Conservation (phyloP, 495 filamentous ascomycete genomes). For the Pseudoneurospora amorphoporcata region DNA sequence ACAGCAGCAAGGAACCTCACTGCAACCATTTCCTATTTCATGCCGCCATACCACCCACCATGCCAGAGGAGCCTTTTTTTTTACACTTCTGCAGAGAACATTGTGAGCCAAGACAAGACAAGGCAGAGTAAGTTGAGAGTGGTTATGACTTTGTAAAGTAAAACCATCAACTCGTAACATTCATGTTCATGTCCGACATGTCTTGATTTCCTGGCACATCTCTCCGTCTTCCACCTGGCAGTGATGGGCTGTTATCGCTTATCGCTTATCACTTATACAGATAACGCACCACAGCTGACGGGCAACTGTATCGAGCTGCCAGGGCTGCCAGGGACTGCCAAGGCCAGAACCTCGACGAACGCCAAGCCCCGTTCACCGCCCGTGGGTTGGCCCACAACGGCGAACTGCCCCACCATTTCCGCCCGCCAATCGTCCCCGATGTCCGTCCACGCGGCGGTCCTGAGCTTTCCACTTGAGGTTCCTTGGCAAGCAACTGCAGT, state of each 20-base stretch:
- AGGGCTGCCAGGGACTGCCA: background rate
- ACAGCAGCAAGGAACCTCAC: background rate
- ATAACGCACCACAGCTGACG: background rate
- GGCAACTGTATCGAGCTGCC: background rate
- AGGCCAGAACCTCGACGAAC: background rate
- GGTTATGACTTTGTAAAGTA: no score
- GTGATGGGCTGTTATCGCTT: no score
- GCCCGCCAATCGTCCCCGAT: background rate
- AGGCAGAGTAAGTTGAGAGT: background rate
- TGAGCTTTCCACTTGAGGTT: background rate
- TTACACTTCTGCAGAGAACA: background rate
- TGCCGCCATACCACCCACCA: background rate
- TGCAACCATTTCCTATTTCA: background rate
- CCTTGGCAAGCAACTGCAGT: background rate
- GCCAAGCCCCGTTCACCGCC: background rate
- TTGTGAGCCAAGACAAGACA: background rate
- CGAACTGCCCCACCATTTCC: background rate
- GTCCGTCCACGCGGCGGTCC: background rate
- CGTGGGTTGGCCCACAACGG: background rate
- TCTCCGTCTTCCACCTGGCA: no score
- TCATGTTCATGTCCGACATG: background rate
- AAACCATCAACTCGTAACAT: no score
- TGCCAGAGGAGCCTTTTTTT: background rate
- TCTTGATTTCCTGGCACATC: background rate
- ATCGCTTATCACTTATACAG: background rate